Base-by-base conservation (phyloP, 2,329 filamentous ascomycete species). In the Claviceps sorghi region DNA sequence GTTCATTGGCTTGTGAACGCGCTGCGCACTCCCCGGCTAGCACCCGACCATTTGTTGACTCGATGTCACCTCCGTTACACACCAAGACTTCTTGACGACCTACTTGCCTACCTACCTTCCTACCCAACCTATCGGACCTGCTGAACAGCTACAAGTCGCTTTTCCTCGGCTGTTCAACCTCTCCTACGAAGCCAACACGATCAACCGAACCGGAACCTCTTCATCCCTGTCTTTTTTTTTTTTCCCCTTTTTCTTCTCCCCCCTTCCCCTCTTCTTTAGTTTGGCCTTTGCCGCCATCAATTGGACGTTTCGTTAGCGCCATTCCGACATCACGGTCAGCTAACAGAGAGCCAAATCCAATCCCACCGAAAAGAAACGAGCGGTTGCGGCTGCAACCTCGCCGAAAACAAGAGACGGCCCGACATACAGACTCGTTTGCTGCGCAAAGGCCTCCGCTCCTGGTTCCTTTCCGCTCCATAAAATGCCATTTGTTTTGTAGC, bases 331-430 rank as follows among this genome's bases (percentile, higher is more conserved):
- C 7, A n/a, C n/a, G 15, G 15, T 15, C 17, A 38, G 15, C 15
- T 38, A 5, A 42, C 2, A 42, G n/a, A 42, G n/a, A 19, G 29
- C 22, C 22, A 38, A 38, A 34, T 9, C 15, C 29, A 26, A 26
- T 49, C 40, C 40, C 21, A 34, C 45, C 7, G 21, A 47, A 47
- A 48, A 42, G 38, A 52, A 52, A 44, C 19, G 51, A 49, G 51
- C 44, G 21, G n/a, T 32, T 43, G 36, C 36, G 41, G 41, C 34
- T n/a, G 30, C 44, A 32, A 44, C 21, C 19, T 17, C 10, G 17
- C 38, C 21, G 38, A 15, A 22, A 30, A n/a, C 26, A 26, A 26
- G 26, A 26, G 26, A 29, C 26, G 22, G 22, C 21, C 51, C 11
- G 48, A 36, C 26, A 15, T n/a, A 49, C 36, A 46, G 22, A 38